These are phyloP conservation scores for Ceratocystis alfenasii DNA, from an alignment of 2,329 filamentous ascomycete genomes.

Conservation along the genomic window DNA sequence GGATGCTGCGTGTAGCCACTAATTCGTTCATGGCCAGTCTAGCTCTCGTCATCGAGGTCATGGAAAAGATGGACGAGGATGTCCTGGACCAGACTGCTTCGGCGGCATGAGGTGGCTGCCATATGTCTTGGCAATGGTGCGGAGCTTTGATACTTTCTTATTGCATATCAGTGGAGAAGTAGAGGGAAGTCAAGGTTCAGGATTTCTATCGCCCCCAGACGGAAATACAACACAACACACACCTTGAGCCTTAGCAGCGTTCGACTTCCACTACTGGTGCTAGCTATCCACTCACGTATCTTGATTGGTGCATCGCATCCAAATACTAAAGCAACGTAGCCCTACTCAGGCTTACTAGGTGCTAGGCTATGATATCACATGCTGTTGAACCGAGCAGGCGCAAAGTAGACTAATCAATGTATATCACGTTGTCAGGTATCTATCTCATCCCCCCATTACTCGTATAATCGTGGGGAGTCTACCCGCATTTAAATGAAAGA, in stretches of 20 bases:
- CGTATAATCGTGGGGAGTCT: not conserved
- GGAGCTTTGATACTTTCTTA: not conserved
- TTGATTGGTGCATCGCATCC: not conserved
- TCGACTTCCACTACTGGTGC: not conserved
- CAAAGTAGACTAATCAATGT: not conserved
- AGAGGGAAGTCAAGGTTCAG: not conserved
- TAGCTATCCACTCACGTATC: not conserved
- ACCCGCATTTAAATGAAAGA: not conserved
- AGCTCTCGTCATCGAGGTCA: constrained; percentile 71
- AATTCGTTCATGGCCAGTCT: constrained; percentile 94
- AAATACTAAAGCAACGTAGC: too few relatives aligned
- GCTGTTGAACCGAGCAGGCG: too few relatives aligned
- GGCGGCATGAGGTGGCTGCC: not conserved
- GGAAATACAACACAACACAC: not conserved
- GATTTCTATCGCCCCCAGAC: not conserved
- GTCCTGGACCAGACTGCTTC: constrained; percentile 41
- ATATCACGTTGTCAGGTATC: not conserved
- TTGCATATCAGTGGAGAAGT: not conserved
- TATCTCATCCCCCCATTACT: not conserved
- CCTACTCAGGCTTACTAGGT: too few relatives aligned
- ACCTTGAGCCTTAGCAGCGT: not conserved
- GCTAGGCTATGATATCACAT: too few relatives aligned
- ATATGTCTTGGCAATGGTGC: too few relatives aligned
- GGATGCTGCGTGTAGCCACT: constrained; percentile 90
- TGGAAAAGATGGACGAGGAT: constrained; percentile 82